These are phyloP conservation scores for Suhomyces chickasaworum DNA, from an alignment of 1,139 yeast genomes.

Conservation along the genomic window DNA sequence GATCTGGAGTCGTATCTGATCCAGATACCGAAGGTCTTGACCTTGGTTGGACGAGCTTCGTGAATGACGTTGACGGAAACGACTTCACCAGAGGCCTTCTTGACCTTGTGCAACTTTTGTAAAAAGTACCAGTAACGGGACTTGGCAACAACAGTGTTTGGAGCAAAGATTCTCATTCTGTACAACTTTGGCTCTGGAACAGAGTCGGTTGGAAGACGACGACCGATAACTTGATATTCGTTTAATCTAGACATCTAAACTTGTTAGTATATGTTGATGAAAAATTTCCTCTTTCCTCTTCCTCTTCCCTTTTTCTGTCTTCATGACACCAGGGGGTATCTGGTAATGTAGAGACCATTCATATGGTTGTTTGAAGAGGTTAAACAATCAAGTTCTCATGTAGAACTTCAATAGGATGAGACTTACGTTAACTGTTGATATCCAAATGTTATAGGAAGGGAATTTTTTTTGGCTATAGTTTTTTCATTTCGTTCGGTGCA, in stretches of 20 bases:
- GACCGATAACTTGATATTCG: constrained; percentile 99
- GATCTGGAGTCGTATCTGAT: constrained; percentile 99
- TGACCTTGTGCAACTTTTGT: constrained; percentile 98
- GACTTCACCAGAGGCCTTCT: constrained; percentile 99
- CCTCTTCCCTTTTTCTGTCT: too few relatives aligned
- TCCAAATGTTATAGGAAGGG: constrained; percentile 19
- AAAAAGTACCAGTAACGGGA: constrained; percentile 99
- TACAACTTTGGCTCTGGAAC: constrained; percentile 99
- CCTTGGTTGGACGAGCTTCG: constrained; percentile 98
- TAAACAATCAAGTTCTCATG: not conserved
- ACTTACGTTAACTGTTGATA: constrained; percentile 22
- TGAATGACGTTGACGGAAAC: constrained; percentile 88
- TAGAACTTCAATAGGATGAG: not conserved
- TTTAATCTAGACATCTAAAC: constrained; percentile 79
- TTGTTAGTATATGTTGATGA: constrained; percentile 20
- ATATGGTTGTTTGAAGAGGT: not conserved
- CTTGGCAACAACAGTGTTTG: constrained; percentile 98
- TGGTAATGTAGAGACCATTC: not conserved
- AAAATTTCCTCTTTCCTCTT: not conserved
- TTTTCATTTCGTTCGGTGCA: constrained; percentile 14
- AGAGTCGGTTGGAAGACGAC: constrained; percentile 98
- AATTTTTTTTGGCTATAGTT: constrained; percentile 15
- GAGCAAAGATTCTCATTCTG: constrained; percentile 99
- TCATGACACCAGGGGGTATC: too few relatives aligned
- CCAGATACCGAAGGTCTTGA: constrained; percentile 99